Percentiles rank a stretch among this genome's conserved stretches.
These are phyloP conservation scores for Cyberlindnera petersonii DNA, from an alignment of 805 yeast genomes.

Conservation along the genomic window DNA sequence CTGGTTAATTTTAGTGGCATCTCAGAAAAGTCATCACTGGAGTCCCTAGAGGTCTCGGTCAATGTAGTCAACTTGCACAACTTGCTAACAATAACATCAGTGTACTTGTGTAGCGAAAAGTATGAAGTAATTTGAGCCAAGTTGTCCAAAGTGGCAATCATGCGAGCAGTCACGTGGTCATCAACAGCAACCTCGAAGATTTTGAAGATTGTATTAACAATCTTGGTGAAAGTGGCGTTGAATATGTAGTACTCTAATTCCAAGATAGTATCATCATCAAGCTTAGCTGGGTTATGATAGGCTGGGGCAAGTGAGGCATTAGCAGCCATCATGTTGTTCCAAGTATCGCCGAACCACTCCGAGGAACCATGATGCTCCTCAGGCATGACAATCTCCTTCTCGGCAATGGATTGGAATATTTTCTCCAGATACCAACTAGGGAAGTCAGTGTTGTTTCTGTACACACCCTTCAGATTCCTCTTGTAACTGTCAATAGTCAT, in stretches of 20 bases:
- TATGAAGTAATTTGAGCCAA: constrained; percentile 71
- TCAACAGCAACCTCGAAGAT: constrained; percentile 88
- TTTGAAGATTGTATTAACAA: constrained; percentile 68
- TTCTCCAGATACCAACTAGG: constrained; percentile 81
- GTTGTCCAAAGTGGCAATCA: constrained; percentile 85
- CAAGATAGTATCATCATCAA: constrained; percentile 31
- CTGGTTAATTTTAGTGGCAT: constrained; percentile 21
- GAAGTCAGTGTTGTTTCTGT: constrained; percentile 65
- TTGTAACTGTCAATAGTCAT: constrained; percentile 86
- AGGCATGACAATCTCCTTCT: constrained; percentile 92
- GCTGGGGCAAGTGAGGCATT: constrained; percentile 34
- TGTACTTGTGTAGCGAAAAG: constrained; percentile 50
- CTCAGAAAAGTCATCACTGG: constrained; percentile 3
- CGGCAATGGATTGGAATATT: constrained; percentile 75
- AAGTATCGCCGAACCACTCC: constrained; percentile 84
- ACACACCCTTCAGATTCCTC: constrained; percentile 75
- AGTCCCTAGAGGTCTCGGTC: constrained; percentile 26
- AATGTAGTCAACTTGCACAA: constrained; percentile 67
- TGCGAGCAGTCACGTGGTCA: constrained; percentile 81
- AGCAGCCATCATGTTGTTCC: constrained; percentile 62
- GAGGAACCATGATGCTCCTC: constrained; percentile 94
- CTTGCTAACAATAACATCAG: constrained; percentile 63
- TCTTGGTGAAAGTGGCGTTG: constrained; percentile 53
- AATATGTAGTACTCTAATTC: constrained; percentile 74
- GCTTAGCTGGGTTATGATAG: constrained; percentile 18